A percentile compares a stretch with the other conserved stretches of the same genome.
phyloP scores from a whole-genome alignment of 2,329 filamentous ascomycete species.

The Hypoxylon sp. region DNA sequence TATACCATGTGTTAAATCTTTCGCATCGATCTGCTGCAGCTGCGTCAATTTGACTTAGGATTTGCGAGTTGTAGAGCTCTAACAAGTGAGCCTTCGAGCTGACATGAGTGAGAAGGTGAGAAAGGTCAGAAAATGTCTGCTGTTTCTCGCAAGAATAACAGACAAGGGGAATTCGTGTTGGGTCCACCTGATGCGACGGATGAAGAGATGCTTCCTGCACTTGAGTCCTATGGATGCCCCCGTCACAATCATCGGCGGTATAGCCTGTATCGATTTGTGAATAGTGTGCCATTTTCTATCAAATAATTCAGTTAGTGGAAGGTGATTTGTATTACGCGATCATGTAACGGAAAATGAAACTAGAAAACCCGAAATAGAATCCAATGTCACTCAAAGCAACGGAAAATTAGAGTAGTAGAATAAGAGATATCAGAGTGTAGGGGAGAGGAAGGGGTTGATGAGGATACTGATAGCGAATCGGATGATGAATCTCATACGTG shows the following conservation, averaged over 20 bases:
- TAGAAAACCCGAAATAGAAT: background rate
- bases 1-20: constrained; percentile 85
- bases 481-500: background rate
- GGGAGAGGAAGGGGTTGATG: background rate
- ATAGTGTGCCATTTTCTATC: constrained; percentile 19
- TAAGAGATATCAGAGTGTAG: background rate
- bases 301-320: background rate
- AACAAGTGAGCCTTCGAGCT: constrained; percentile 93
- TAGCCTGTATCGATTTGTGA: constrained; percentile 6
- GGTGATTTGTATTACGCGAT: background rate
- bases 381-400: background rate
- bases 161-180: constrained; percentile 73
- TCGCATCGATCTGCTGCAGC: constrained; percentile 74
- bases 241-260: background rate
- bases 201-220: constrained; percentile 2
- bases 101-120: constrained; percentile 92
- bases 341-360: background rate
- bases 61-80: constrained; percentile 84
- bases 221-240: background rate
- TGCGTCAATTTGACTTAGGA: constrained; percentile 78
- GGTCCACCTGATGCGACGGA: constrained; percentile 17
- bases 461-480: no score
- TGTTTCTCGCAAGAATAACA: constrained; percentile 88
- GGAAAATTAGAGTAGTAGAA: background rate
- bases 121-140: constrained; percentile 88